A percentile compares a stretch with the other conserved stretches of the same genome.
phyloP scores from a whole-genome alignment of 1,139 yeast genomes.

The Blastobotrys aristatus region DNA sequence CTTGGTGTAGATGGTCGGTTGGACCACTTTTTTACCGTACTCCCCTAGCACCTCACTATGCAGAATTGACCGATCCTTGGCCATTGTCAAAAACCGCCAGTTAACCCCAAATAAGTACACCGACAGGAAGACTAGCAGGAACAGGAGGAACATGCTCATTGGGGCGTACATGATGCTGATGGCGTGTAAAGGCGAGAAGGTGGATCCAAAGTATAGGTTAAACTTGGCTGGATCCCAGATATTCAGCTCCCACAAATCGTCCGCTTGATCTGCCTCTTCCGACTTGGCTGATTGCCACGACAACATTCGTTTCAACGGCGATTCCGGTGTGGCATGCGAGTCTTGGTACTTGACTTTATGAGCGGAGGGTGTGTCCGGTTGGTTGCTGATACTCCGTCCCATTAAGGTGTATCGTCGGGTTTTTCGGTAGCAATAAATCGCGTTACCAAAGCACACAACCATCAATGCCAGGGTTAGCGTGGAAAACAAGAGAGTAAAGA shows the following conservation, averaged over 20 bases:
- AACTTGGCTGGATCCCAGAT: conserved; percentile 60
- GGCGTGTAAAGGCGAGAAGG: conserved; percentile 55
- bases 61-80: conserved; percentile 57
- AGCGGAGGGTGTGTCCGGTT: conserved; percentile 42
- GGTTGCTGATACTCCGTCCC: conserved; percentile 33
- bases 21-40: conserved; percentile 59
- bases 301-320: conserved; percentile 13
- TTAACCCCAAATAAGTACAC: conserved; percentile 41
- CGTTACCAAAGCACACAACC: conserved; percentile 30
- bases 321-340: conserved; percentile 9
- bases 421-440: conserved; percentile 34
- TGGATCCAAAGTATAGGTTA: conserved; percentile 42
- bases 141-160: conserved; percentile 34
- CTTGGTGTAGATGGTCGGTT: conserved; percentile 50
- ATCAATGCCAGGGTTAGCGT: conserved; percentile 16
- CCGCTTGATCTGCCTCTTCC: neutral
- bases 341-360: conserved; percentile 28
- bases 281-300: neutral
- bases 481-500: conserved; percentile 16
- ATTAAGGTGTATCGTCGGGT: conserved; percentile 42
- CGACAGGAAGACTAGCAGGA: conserved; percentile 35
- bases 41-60: conserved; percentile 61
- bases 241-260: conserved; percentile 45
- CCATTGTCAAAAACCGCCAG: conserved; percentile 43
- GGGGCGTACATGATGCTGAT: conserved; percentile 42